Evolutionary conservation across 352 stramenopile species (phyloP), one percentile per base, ranked within the genome.

Genomic region (Globisporangium recalcitrans): DNA sequence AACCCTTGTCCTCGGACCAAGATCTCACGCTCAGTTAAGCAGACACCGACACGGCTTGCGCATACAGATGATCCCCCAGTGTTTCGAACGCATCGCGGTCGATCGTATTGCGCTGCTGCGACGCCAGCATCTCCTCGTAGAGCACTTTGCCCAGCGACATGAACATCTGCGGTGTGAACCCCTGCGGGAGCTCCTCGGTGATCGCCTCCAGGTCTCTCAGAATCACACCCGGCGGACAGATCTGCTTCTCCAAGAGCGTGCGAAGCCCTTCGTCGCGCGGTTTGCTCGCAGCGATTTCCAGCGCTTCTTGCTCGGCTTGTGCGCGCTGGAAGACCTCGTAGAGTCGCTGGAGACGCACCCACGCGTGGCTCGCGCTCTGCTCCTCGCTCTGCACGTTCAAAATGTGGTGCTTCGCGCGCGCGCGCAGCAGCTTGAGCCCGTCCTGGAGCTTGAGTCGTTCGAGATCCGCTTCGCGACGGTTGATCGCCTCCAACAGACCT

Each of bases 91-190:
- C 64, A 32, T 85, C 70, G 40, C 68, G 66, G 46, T 75, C 75
- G 60, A 88, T 82, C 6, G 63, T 67, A 47, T 75, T 75, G 61
- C 75, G 73, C 44, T 80, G 63, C 49, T 69, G 70, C 13, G 76
- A 63, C 42, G 67, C 64, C 19, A 80, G 49, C 78, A 91, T 92
- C 52, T 93, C 83, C 21, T 72, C 74, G 65, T 86, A 87, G 42
- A 91, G 63, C 26, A 74, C 80, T 59, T 88, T 75, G n/a, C 83
- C 83, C 21, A 93, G 61, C 47, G 73, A 71, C 8, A 67, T 66
- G 58, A 93, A 93, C 80, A 89, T 88, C 31, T 78, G 67, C 19
- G 83, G 64, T 29, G 81, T 86, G 62, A 93, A 93, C 14, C 83
- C 83, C 47, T 90, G 75, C 0, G 83, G 79, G 59, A 89, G 69